phyloP scores from a whole-genome alignment of 352 stramenopile species.

The Phytophthora niederhauseri region DNA sequence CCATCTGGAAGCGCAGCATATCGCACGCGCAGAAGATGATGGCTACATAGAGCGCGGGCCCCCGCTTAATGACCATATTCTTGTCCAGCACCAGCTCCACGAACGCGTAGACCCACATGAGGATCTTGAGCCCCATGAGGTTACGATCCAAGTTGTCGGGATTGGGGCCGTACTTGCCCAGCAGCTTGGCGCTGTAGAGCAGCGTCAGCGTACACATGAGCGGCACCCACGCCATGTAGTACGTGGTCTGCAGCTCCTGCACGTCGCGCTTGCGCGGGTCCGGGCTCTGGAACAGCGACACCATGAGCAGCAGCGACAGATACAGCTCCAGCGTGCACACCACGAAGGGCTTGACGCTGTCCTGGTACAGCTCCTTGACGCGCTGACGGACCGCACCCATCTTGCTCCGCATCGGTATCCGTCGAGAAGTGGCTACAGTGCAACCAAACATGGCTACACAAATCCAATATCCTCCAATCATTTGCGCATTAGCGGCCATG shows the following conservation, averaged over 20 bases:
- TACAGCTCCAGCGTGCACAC: constrained; percentile 60
- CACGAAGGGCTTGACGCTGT: constrained; percentile 47
- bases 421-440: neutral
- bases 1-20: constrained; percentile 66
- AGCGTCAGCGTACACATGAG: constrained; percentile 42
- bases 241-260: constrained; percentile 59
- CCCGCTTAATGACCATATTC: constrained; percentile 58
- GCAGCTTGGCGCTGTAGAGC: constrained; percentile 44
- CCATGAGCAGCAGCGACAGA: constrained; percentile 57
- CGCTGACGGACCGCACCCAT: constrained; percentile 5
- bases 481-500: neutral
- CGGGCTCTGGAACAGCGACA: constrained; percentile 59
- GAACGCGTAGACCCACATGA: constrained; percentile 54
- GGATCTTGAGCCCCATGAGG: constrained; percentile 53
- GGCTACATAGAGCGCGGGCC: constrained; percentile 52
- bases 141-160: constrained; percentile 59
- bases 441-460: constrained; percentile 1
- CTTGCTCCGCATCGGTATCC: constrained; percentile 4
- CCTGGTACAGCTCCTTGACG: constrained; percentile 27
- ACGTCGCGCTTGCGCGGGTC: constrained; percentile 41
- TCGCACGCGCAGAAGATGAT: constrained; percentile 59
- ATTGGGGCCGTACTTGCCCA: constrained; percentile 39
- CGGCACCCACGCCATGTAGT: constrained; percentile 57
- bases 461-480: no score
- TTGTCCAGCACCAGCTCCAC: constrained; percentile 53